phyloP scores from a whole-genome alignment of 73 alveolate genomes.

The Paramecium biaurelia region DNA sequence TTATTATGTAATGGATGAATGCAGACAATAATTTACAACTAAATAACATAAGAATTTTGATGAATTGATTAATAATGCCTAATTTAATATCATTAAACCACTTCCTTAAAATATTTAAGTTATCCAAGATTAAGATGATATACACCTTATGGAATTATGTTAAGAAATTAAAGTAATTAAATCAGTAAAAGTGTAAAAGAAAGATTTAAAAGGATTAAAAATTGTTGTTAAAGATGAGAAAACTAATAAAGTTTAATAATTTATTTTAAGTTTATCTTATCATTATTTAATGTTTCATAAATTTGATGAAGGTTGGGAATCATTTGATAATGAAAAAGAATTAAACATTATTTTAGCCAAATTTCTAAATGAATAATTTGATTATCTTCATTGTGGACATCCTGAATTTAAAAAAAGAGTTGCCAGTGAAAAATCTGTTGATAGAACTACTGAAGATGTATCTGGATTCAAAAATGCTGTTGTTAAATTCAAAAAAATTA shows the following conservation, averaged over 20 bases:
- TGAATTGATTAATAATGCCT: not conserved
- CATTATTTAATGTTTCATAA: conserved; percentile 43
- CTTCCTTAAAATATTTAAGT: conserved; percentile 20
- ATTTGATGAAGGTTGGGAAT: not conserved
- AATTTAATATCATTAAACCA: not conserved
- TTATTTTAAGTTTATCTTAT: not conserved
- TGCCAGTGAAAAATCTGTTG: not conserved
- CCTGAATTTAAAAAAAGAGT: conserved; percentile 19
- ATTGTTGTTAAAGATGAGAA: not conserved
- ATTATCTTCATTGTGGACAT: conserved; percentile 8
- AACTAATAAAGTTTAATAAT: not conserved
- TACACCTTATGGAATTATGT: not conserved
- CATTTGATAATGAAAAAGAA: not conserved
- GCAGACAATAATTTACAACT: not conserved
- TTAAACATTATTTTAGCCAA: not conserved
- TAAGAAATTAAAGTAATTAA: not conserved
- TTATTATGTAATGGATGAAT: not conserved
- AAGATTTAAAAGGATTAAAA: not conserved
- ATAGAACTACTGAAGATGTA: conserved; percentile 13
- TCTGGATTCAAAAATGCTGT: conserved; percentile 22
- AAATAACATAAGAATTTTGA: not conserved
- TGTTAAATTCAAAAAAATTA: not conserved
- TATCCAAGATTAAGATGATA: not conserved
- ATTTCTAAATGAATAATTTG: not conserved
- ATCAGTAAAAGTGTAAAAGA: not conserved